Evolutionary conservation across 106 monocot species (phyloP), one percentile per base, ranked within the genome.

Genomic region (Chionographis japonica): DNA sequence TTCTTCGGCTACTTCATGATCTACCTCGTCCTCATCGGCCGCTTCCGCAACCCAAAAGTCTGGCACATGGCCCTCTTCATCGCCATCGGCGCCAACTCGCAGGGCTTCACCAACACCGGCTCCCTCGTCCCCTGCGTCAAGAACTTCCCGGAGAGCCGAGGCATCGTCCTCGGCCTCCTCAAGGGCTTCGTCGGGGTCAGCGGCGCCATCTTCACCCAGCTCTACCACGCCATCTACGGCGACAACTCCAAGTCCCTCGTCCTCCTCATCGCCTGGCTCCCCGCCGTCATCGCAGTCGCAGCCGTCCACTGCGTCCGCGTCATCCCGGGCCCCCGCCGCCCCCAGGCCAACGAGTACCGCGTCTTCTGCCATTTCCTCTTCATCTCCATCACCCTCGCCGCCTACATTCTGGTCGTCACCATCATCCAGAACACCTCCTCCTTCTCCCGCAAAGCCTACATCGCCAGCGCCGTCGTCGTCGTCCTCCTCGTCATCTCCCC

Each of bases 181-280:
- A 70, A 70, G 43, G 71, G 71, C 51, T 71, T 61, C 36, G 61
- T 71, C n/a, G 71, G 71, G 20, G 50, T 71, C 60, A 71, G 71
- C 50, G 71, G 71, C 15, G 71, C 71, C 60, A 71, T n/a, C n/a
- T n/a, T n/a, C n/a, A n/a, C n/a, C n/a, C n/a, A n/a, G n/a, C n/a
- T n/a, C n/a, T n/a, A n/a, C n/a, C n/a, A n/a, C n/a, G n/a, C n/a
- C n/a, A n/a, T n/a, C n/a, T n/a, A n/a, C n/a, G n/a, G n/a, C n/a
- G n/a, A n/a, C n/a, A n/a, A n/a, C n/a, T n/a, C n/a, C n/a, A n/a
- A n/a, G n/a, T n/a, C n/a, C n/a, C n/a, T 71, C 27, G 61, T 71
- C 51, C 51, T 71, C 50, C 71, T 71, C 60, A 62, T 71, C 36
- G 80, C 80, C n/a, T 80, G 81, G 75, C 71, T 81, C 53, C 81